A percentile compares a stretch with the other conserved stretches of the same genome.
These are phyloP conservation scores for Moricandia arvensis DNA, from an alignment of 345 rosid species.

Conservation along the genomic window DNA sequence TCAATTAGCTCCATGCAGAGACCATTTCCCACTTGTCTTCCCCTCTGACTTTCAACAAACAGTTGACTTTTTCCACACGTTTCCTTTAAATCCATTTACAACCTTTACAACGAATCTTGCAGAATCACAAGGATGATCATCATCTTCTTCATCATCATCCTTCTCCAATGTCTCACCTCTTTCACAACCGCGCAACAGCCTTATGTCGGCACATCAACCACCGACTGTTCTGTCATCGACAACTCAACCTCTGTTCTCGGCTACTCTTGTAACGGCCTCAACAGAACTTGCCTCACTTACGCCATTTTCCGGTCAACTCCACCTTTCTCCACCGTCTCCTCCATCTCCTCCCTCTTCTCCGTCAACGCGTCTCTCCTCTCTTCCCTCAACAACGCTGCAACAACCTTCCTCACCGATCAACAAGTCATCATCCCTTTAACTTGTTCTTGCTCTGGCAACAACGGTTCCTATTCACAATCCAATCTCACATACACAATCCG, in stretches of 20 bases:
- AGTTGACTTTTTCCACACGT: background rate
- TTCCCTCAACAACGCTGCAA: slow-evolving; percentile 46
- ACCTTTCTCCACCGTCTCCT: slow-evolving; percentile 45
- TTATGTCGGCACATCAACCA: slow-evolving; percentile 47
- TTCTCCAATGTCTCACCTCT: slow-evolving; percentile 20
- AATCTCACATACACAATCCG: slow-evolving; percentile 52
- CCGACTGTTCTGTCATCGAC: slow-evolving; percentile 40
- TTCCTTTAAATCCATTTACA: background rate
- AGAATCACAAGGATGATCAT: background rate
- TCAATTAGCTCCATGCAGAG: background rate
- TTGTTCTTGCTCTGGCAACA: slow-evolving; percentile 60
- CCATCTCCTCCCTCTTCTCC: slow-evolving; percentile 56
- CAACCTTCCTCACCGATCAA: slow-evolving; percentile 45
- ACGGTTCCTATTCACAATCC: slow-evolving; percentile 40
- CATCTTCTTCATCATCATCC: background rate
- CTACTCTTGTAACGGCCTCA: slow-evolving; percentile 69
- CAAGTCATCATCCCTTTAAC: slow-evolving; percentile 63
- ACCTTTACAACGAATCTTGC: background rate
- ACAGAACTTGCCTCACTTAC: slow-evolving; percentile 57
- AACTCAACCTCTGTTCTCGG: slow-evolving; percentile 58
- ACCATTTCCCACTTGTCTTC: background rate
- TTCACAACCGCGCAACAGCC: slow-evolving; percentile 63
- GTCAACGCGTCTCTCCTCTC: slow-evolving; percentile 50
- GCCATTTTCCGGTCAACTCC: slow-evolving; percentile 63
- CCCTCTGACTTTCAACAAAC: slow-evolving; percentile 20